Evolutionary conservation across 495 filamentous ascomycete genomes (phyloP).

Genomic region (Tuber microsphaerosporum): DNA sequence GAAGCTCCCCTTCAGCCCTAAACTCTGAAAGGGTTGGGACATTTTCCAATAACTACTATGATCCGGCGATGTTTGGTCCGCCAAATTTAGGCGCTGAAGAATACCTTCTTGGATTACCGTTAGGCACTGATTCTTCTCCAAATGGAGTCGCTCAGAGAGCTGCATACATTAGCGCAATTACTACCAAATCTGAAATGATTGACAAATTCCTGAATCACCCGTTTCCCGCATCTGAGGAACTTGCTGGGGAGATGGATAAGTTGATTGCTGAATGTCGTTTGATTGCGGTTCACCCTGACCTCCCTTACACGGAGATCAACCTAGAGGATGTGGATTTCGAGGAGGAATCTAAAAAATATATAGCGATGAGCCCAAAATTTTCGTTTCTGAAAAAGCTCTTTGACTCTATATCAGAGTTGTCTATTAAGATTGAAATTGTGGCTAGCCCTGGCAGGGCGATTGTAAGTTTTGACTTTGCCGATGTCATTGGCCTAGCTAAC

Average conservation of each 20-base stretch:
- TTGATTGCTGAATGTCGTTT: constrained; percentile 17
- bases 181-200: constrained; percentile 25
- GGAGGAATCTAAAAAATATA: constrained; percentile 32
- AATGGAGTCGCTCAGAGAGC: constrained; percentile 30
- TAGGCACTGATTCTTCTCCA: constrained; percentile 22
- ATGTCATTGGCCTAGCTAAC: not conserved
- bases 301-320: constrained; percentile 17
- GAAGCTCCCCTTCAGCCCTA: not conserved
- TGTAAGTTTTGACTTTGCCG: constrained; percentile 19
- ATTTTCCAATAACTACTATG: not conserved
- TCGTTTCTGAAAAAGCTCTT: constrained; percentile 33
- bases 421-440: constrained; percentile 37
- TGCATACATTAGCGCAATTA: constrained; percentile 28
- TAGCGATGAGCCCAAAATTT: constrained; percentile 39
- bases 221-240: constrained; percentile 11
- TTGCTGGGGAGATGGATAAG: constrained; percentile 14
- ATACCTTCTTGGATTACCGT: constrained; percentile 34
- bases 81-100: constrained; percentile 27
- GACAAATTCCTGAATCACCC: constrained; percentile 19
- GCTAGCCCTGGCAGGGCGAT: constrained; percentile 28
- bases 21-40: not conserved
- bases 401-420: constrained; percentile 18
- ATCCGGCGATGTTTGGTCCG: constrained; percentile 11
- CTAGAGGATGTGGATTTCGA: constrained; percentile 11
- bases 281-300: constrained; percentile 36